Evolutionary conservation across 129 eudicot species (phyloP).

Genomic region (Smallanthus sonchifolius): DNA sequence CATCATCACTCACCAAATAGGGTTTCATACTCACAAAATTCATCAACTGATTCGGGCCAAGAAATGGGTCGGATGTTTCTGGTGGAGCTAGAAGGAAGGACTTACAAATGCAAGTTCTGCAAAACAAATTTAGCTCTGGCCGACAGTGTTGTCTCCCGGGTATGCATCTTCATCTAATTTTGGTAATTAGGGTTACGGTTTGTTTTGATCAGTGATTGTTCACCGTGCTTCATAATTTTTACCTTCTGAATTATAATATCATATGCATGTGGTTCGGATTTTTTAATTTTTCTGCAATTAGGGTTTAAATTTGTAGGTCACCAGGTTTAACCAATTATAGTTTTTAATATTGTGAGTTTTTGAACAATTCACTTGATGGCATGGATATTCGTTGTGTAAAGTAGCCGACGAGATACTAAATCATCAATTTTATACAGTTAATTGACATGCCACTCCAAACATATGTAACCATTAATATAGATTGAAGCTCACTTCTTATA

Average conservation of each 20-base stretch:
- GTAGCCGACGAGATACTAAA: not conserved
- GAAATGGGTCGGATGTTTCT: constrained; percentile 73
- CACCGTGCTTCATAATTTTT: not conserved
- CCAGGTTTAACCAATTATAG: not conserved
- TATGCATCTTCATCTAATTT: constrained; percentile 3
- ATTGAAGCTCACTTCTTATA: not conserved
- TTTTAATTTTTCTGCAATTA: not conserved
- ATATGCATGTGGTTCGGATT: not conserved
- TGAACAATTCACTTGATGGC: not conserved
- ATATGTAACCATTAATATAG: not conserved
- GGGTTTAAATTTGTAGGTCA: not conserved
- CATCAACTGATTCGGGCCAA: not conserved
- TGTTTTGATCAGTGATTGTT: constrained; percentile 4
- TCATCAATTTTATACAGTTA: too few species aligned
- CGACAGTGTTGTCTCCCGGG: constrained; percentile 60
- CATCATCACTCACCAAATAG: not conserved
- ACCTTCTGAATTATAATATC: not conserved
- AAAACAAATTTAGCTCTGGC: constrained; percentile 70
- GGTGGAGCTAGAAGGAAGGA: constrained; percentile 76
- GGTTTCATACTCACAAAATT: constrained; percentile 8
- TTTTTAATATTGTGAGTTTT: not conserved
- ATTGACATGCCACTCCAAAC: not conserved
- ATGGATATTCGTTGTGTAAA: not conserved
- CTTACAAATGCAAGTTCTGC: constrained; percentile 81
- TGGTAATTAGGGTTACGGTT: not conserved